Percentiles rank a stretch among this genome's conserved stretches.
Evolutionary conservation across 2,329 filamentous ascomycete genomes (phyloP).

Genomic region (Aspergillus versicolor): DNA sequence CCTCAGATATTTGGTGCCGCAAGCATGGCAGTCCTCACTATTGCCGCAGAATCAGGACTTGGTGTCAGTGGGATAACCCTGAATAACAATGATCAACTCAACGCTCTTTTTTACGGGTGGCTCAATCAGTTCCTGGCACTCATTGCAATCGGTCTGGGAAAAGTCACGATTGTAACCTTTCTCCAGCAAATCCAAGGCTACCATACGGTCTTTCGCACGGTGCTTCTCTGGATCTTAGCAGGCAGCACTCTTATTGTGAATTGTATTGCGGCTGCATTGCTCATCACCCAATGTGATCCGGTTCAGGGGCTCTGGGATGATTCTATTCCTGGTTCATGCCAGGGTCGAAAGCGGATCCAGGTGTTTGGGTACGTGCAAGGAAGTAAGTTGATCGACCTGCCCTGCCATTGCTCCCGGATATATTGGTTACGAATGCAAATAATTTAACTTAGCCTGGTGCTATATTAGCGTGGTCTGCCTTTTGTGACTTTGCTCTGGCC

Average conservation of each 20-base stretch:
- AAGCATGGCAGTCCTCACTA: slow-evolving; percentile 13
- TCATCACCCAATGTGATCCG: not conserved
- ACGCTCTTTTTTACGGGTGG: slow-evolving; percentile 20
- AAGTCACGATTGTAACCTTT: slow-evolving; percentile 23
- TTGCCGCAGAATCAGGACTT: slow-evolving; percentile 17
- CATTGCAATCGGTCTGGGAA: slow-evolving; percentile 17
- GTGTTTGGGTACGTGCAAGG: not conserved
- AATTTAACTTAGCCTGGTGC: too few relatives aligned
- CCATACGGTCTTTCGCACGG: slow-evolving; percentile 7
- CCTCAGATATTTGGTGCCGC: slow-evolving; percentile 9
- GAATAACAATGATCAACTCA: not conserved
- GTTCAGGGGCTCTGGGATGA: not conserved
- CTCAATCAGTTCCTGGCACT: slow-evolving; percentile 21
- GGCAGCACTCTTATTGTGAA: not conserved
- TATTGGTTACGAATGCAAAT: too few relatives aligned
- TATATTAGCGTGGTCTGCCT: not conserved
- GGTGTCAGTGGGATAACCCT: slow-evolving; percentile 10
- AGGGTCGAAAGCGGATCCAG: not conserved
- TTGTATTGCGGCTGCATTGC: not conserved
- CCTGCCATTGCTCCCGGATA: not conserved
- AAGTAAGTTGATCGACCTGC: not conserved
- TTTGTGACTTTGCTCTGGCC: not conserved
- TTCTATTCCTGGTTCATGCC: not conserved
- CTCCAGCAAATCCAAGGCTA: slow-evolving; percentile 23
- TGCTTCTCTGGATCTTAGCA: not conserved